phyloP scores from a whole-genome alignment of 169 alveolate species.

The Plasmodium billcollinsi region DNA sequence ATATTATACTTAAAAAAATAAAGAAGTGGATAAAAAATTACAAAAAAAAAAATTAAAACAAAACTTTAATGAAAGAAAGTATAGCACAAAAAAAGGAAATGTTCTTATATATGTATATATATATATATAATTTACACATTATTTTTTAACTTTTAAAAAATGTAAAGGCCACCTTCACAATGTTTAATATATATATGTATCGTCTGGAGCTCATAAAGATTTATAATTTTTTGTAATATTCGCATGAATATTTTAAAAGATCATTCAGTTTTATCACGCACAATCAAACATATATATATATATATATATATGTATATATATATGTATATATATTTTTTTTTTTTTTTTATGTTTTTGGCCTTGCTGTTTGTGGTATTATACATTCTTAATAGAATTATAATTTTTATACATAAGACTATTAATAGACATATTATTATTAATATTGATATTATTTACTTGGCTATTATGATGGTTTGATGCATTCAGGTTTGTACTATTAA shows the following conservation, averaged over 20 bases:
- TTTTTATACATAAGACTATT: not conserved
- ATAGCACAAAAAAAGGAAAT: not conserved
- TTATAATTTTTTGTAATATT: no score
- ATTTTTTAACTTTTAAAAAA: no score
- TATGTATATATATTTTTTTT: not conserved
- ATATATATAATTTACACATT: no score
- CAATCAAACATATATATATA: no score
- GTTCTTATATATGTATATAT: no score
- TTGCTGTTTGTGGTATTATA: not conserved
- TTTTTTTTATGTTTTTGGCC: not conserved
- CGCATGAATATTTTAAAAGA: no score
- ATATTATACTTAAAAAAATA: slow-evolving; percentile 4
- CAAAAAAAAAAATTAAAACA: not conserved
- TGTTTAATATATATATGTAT: no score
- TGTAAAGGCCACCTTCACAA: no score
- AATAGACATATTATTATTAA: not conserved
- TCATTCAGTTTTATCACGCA: no score
- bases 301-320: no score
- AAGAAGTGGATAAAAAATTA: not conserved
- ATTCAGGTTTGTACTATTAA: slow-evolving; percentile 52
- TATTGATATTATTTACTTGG: not conserved
- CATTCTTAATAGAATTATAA: slow-evolving; percentile 3
- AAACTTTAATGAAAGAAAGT: not conserved
- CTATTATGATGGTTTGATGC: not conserved
- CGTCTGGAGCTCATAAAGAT: no score